Conservation (phyloP, 2,329 filamentous ascomycete genomes). For the Alternaria triticimaculans region DNA sequence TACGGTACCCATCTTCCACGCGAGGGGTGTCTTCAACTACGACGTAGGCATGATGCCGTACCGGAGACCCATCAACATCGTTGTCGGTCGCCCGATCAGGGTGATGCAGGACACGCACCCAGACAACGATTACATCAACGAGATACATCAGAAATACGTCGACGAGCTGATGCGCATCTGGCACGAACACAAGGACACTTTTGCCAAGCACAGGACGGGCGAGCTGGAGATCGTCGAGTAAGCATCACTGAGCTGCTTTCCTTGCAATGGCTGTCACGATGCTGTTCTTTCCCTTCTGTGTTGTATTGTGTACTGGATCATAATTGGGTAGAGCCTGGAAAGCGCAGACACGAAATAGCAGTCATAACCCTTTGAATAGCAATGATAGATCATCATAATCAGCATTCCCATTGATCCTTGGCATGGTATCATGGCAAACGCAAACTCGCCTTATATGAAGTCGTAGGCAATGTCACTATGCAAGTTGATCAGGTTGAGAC, state of each 20-base stretch:
- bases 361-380: neutral
- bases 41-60: constrained; percentile 97
- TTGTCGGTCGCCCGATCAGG: constrained; percentile 82
- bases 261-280: neutral
- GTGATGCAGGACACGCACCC: constrained; percentile 71
- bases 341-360: neutral
- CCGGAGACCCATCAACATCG: constrained; percentile 82
- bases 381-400: neutral
- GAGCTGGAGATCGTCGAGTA: constrained; percentile 73
- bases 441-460: neutral
- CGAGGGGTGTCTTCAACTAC: constrained; percentile 94
- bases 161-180: constrained; percentile 75
- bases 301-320: neutral
- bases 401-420: neutral
- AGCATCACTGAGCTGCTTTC: neutral
- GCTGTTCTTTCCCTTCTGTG: neutral
- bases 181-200: constrained; percentile 79
- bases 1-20: constrained; percentile 88
- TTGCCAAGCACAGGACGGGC: constrained; percentile 66
- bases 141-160: constrained; percentile 80
- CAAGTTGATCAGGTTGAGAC: neutral
- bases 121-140: constrained; percentile 76
- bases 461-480: neutral
- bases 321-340: neutral
- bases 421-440: neutral